Conservation (phyloP, 2,329 filamentous ascomycete species). For the Ascochyta rabiei region DNA sequence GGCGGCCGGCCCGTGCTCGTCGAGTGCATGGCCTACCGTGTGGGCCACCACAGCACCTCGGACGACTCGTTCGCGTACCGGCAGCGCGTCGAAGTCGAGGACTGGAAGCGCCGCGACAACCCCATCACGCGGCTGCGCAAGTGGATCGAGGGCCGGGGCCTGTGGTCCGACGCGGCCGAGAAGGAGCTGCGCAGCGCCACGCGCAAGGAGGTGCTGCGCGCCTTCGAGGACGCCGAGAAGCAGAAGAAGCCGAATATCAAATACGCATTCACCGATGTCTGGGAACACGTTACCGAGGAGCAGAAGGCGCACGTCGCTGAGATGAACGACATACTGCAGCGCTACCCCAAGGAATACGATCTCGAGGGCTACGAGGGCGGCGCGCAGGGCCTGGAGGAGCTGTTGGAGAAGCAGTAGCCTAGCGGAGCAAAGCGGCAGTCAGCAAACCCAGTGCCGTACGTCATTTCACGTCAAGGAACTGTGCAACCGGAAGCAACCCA, state of each 20-base stretch:
- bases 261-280: slow-evolving; percentile 84
- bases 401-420: slow-evolving; percentile 27
- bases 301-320: slow-evolving; percentile 75
- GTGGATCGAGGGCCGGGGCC: slow-evolving; percentile 81
- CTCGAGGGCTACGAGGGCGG: slow-evolving; percentile 77
- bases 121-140: slow-evolving; percentile 84
- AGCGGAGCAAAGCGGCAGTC: too few species aligned
- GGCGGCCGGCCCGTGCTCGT: slow-evolving; percentile 85
- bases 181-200: slow-evolving; percentile 69
- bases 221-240: slow-evolving; percentile 82
- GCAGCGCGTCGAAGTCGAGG: slow-evolving; percentile 88
- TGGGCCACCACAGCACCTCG: slow-evolving; percentile 94
- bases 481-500: too few species aligned
- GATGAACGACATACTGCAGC: slow-evolving; percentile 77
- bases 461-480: too few species aligned
- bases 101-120: slow-evolving; percentile 91
- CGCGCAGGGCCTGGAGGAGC: slow-evolving; percentile 62
- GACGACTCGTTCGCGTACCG: slow-evolving; percentile 98
- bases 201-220: slow-evolving; percentile 77
- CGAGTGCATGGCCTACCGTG: slow-evolving; percentile 98
- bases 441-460: too few species aligned
- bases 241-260: slow-evolving; percentile 77
- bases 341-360: slow-evolving; percentile 93
- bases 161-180: slow-evolving; percentile 88
- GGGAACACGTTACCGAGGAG: slow-evolving; percentile 84